A percentile compares a stretch with the other conserved stretches of the same genome.
Conservation (phyloP, 441 rosid genomes). For the Flueggea neowawraea region DNA sequence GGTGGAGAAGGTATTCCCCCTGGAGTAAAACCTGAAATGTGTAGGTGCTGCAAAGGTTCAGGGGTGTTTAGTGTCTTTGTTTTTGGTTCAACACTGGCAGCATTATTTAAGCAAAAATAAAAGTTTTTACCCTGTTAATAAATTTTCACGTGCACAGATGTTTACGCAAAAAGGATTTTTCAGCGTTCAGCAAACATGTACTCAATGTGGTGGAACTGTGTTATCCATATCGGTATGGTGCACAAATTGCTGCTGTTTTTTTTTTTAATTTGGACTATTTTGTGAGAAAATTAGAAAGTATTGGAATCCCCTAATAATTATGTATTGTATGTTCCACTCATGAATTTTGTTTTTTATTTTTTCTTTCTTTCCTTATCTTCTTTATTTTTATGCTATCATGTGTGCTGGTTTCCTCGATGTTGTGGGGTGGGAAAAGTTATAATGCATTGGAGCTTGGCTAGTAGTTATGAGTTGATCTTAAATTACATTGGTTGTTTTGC, state of each 20-base stretch:
- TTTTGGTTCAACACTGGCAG: not conserved
- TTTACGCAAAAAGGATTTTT: conserved; percentile 60
- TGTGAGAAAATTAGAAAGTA: too few relatives aligned
- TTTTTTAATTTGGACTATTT: too few relatives aligned
- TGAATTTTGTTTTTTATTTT: too few relatives aligned
- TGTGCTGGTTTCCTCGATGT: not conserved
- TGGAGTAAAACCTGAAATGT: conserved; percentile 89
- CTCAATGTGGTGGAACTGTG: conserved; percentile 82
- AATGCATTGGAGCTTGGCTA: not conserved
- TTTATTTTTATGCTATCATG: not conserved
- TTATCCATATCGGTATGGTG: conserved; percentile 60
- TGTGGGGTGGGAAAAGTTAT: not conserved
- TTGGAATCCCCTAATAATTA: too few relatives aligned
- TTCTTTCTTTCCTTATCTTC: too few relatives aligned
- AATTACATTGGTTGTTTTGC: not conserved
- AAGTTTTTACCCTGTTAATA: not conserved
- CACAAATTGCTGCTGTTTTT: too few relatives aligned
- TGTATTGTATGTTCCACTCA: too few relatives aligned
- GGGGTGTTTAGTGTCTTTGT: conserved; percentile 72
- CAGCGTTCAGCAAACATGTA: conserved; percentile 67
- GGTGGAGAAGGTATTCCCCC: conserved; percentile 99
- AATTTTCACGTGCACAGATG: too few relatives aligned
- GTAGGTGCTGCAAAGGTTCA: conserved; percentile 82
- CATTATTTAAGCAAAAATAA: too few relatives aligned
- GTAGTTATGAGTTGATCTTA: not conserved